A percentile compares a stretch with the other conserved stretches of the same genome.
These are phyloP conservation scores for Neoconidiobolus thromboides DNA, from an alignment of 371 early-diverging fungal genomes.

Conservation along the genomic window DNA sequence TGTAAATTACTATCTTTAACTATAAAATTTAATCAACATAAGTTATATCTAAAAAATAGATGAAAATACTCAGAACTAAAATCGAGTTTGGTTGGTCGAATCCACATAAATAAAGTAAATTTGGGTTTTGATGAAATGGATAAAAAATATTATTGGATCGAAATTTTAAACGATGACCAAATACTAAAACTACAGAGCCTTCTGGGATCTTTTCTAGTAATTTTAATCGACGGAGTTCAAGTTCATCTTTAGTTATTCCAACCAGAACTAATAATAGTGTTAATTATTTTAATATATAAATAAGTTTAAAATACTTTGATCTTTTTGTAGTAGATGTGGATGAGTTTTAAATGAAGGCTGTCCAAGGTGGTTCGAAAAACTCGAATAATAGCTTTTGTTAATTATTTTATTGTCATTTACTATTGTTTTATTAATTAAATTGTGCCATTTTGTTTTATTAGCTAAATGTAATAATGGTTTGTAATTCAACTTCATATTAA, in stretches of 20 bases:
- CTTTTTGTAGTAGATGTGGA: conserved; percentile 52
- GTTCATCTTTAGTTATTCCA: conserved; percentile 50
- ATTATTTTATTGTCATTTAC: no score
- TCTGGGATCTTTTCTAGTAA: conserved; percentile 40
- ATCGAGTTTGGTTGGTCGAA: conserved; percentile 83
- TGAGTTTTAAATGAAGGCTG: conserved; percentile 23
- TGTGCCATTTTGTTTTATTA: no score
- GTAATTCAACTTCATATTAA: no score
- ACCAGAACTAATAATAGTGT: conserved; percentile 39
- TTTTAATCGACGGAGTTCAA: conserved; percentile 43
- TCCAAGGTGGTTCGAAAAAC: no score
- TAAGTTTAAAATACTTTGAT: conserved; percentile 27
- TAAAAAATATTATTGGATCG: conserved; percentile 84
- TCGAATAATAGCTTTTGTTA: no score
- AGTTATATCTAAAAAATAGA: neutral
- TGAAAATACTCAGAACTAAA: conserved; percentile 37
- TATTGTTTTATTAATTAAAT: no score
- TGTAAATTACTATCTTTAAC: conserved; percentile 31
- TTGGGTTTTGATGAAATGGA: conserved; percentile 83
- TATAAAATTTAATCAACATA: conserved; percentile 2
- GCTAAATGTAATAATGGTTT: no score
- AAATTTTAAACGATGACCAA: conserved; percentile 64
- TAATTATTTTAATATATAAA: neutral
- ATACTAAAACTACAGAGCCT: conserved; percentile 42
- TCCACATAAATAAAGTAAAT: conserved; percentile 65